Evolutionary conservation across 345 rosid species (phyloP).

Genomic region (Lepidium sativum): DNA sequence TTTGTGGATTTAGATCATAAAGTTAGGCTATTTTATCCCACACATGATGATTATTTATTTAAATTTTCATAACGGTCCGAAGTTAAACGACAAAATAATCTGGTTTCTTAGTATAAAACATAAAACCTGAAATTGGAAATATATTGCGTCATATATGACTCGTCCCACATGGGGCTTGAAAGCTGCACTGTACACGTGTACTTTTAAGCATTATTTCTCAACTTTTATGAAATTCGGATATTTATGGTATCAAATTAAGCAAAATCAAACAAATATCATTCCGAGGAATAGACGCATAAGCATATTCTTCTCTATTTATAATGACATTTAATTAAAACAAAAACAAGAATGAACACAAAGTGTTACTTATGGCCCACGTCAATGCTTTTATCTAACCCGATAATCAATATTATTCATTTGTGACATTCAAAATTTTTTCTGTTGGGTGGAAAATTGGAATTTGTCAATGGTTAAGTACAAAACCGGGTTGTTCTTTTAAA

Average conservation of each 20-base stretch:
- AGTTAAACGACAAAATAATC: background rate
- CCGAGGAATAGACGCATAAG: background rate
- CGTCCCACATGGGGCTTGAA: constrained; percentile 16
- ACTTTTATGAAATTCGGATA: background rate
- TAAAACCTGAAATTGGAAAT: background rate
- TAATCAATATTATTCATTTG: background rate
- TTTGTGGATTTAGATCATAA: background rate
- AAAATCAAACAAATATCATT: background rate
- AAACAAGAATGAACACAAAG: background rate
- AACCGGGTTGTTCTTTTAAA: background rate
- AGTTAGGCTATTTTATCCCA: background rate
- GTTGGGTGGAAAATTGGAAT: background rate
- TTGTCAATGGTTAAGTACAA: background rate
- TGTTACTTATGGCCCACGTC: background rate
- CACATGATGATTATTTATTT: background rate
- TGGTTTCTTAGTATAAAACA: background rate
- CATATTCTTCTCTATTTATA: background rate
- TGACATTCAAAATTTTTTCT: background rate
- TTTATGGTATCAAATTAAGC: background rate
- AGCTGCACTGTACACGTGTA: constrained; percentile 10
- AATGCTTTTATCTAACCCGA: background rate
- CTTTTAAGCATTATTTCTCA: background rate
- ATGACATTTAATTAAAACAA: background rate
- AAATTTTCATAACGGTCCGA: background rate
- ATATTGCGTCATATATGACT: constrained; percentile 6